Evolutionary conservation across 148 eudicot genomes (phyloP), one percentile per base, ranked within the genome.

Genomic region (Hydrangea macrophylla): DNA sequence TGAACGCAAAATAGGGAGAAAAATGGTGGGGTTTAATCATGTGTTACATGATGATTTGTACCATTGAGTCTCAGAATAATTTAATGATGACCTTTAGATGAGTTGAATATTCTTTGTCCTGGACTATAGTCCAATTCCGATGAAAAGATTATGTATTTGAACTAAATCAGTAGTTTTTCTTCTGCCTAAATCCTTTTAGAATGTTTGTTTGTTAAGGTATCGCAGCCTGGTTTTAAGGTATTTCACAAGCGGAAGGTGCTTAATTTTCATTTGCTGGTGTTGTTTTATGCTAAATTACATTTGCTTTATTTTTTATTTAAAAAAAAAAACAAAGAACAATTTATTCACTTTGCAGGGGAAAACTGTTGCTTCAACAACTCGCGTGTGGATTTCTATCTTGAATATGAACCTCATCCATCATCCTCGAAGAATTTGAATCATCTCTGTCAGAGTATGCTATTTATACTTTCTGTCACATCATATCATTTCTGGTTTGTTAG

Each of bases 321-420:
- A n/a, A n/a, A n/a, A n/a, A n/a, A n/a, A n/a, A 27, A n/a, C 23
- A 32, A 68, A 30, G 58, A n/a, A n/a, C 75, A 42, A 39, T 55
- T 55, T 17, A 66, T 40, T 66, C 37, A 55, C 48, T 55, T 75
- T 80, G 82, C 99, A 95, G 99, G 97, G 65, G 62, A 72, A 10
- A 95, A 91, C 70, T 95, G 97, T 78, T 95, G 99, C 85, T 83
- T 91, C 58, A 95, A 95, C 62, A 75, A 70, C 77, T 88, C 97
- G 53, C 81, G 89, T 70, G 75, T 91, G 35, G 90, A 89, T 56
- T 81, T 73, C 73, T 95, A 83, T 83, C 88, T 95, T 60, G 92
- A 85, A 63, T 85, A 82, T 64, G 89, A 89, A 82, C 99, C 99
- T 60, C 97, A 95, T 74, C 96, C 99, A 30, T 79, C 99, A 61